Evolutionary conservation across 768 basidiomycete genomes (phyloP).

Genomic region (Russula virescens): DNA sequence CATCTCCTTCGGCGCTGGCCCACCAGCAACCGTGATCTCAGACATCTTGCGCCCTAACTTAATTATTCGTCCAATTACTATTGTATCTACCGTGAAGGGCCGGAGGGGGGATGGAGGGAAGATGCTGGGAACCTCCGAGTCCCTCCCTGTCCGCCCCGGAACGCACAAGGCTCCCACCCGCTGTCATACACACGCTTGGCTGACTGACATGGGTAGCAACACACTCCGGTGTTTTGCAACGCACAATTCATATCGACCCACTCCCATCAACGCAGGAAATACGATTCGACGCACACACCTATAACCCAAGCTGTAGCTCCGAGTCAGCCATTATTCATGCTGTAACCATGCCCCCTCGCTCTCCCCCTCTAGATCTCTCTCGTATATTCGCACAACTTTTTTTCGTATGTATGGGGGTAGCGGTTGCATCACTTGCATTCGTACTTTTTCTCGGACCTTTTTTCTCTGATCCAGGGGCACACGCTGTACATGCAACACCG

Average conservation of each 20-base stretch:
- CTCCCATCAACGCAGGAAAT: too few relatives aligned
- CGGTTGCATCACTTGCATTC: not conserved
- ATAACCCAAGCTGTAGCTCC: not conserved
- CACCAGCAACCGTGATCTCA: constrained; percentile 1
- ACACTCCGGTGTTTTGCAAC: not conserved
- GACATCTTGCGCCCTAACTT: constrained; percentile 4
- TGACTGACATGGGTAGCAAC: not conserved
- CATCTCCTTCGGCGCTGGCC: not conserved
- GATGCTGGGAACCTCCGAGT: not conserved
- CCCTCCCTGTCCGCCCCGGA: not conserved
- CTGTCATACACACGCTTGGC: not conserved
- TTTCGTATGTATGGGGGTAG: not conserved
- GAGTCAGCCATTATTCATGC: not conserved
- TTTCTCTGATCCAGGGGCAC: not conserved
- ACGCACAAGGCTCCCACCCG: too few relatives aligned
- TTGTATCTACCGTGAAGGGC: not conserved
- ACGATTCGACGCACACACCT: not conserved
- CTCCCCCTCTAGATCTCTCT: not conserved
- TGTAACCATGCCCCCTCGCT: not conserved
- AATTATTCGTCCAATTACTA: not conserved
- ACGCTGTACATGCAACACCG: not conserved
- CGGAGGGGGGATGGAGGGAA: too few relatives aligned
- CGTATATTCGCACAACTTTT: not conserved
- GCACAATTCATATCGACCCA: not conserved
- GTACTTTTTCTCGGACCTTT: not conserved